Evolutionary conservation across 2,329 filamentous ascomycete genomes (phyloP).

Genomic region (Leptoxyphium fumago): DNA sequence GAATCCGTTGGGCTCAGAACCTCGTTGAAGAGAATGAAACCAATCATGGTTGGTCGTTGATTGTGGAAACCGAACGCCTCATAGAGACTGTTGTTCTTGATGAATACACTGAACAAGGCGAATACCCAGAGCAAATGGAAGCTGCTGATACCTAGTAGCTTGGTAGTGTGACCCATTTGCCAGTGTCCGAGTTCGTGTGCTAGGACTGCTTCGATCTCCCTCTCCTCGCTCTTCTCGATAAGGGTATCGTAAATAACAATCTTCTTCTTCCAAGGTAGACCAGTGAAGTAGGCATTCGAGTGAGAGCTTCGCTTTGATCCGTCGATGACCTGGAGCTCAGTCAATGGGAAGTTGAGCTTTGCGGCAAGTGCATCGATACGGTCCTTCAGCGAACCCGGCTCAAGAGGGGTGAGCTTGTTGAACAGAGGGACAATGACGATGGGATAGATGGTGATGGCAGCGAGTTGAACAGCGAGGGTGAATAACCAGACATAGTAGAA

Average conservation of each 20-base stretch:
- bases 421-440: constrained; percentile 88
- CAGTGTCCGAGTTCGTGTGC: constrained; percentile 96
- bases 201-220: constrained; percentile 88
- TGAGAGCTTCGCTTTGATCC: constrained; percentile 78
- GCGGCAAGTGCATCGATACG: constrained; percentile 72
- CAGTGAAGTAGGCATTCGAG: constrained; percentile 92
- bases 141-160: constrained; percentile 67
- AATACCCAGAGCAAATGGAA: constrained; percentile 95
- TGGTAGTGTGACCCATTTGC: constrained; percentile 89
- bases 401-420: constrained; percentile 91
- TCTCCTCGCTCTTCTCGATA: constrained; percentile 81
- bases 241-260: constrained; percentile 98
- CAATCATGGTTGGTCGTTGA: constrained; percentile 83
- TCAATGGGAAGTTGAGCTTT: constrained; percentile 77
- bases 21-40: constrained; percentile 94
- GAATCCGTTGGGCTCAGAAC: constrained; percentile 89
- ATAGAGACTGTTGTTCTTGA: constrained; percentile 88
- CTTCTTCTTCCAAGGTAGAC: constrained; percentile 98
- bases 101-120: constrained; percentile 87
- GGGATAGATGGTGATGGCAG: constrained; percentile 92
- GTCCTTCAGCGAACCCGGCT: constrained; percentile 75
- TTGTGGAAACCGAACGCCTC: constrained; percentile 75
- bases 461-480: constrained; percentile 73
- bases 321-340: constrained; percentile 88
- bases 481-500: constrained; percentile 98